A percentile compares a stretch with the other conserved stretches of the same genome.
These are phyloP conservation scores for Rhodosporidiobolus odoratus DNA, from an alignment of 768 basidiomycete genomes.

Conservation along the genomic window DNA sequence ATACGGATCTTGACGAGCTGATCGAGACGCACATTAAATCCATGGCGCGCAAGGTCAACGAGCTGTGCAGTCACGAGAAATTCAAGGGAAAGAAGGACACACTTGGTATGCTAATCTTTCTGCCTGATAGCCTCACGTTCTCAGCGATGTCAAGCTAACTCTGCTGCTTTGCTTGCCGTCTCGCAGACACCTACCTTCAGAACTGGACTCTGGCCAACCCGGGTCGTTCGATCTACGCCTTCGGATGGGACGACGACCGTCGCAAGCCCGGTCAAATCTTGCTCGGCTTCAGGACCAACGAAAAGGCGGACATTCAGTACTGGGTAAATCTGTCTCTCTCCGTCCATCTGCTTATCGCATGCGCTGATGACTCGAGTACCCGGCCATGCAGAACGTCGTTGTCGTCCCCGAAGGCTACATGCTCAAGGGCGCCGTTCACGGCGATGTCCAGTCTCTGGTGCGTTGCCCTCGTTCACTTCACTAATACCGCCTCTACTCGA, in stretches of 20 bases:
- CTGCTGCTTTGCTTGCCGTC: background rate
- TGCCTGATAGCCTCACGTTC: too few species aligned
- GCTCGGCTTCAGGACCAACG: slow-evolving; percentile 87
- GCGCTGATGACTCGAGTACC: background rate
- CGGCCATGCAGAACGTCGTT: slow-evolving; percentile 43
- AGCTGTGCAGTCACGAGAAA: slow-evolving; percentile 90
- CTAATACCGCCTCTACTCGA: background rate
- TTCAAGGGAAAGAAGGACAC: slow-evolving; percentile 85
- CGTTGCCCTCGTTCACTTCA: background rate
- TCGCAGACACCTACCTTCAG: slow-evolving; percentile 74
- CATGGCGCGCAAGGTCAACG: slow-evolving; percentile 86
- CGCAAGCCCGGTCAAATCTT: slow-evolving; percentile 88
- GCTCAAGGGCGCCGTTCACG: slow-evolving; percentile 18
- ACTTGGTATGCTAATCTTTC: slow-evolving; percentile 66
- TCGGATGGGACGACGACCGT: slow-evolving; percentile 67
- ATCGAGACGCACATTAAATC: slow-evolving; percentile 95
- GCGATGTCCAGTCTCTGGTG: slow-evolving; percentile 16
- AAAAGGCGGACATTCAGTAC: slow-evolving; percentile 77
- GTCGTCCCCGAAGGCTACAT: slow-evolving; percentile 45
- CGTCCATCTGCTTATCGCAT: background rate
- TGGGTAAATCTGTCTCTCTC: slow-evolving; percentile 63
- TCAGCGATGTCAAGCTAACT: too few species aligned
- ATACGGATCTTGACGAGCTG: slow-evolving; percentile 90
- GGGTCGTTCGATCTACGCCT: slow-evolving; percentile 90
- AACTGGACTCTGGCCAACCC: slow-evolving; percentile 90